Base-by-base conservation (phyloP, 352 stramenopile species). In the Phytopythium boreale region DNA sequence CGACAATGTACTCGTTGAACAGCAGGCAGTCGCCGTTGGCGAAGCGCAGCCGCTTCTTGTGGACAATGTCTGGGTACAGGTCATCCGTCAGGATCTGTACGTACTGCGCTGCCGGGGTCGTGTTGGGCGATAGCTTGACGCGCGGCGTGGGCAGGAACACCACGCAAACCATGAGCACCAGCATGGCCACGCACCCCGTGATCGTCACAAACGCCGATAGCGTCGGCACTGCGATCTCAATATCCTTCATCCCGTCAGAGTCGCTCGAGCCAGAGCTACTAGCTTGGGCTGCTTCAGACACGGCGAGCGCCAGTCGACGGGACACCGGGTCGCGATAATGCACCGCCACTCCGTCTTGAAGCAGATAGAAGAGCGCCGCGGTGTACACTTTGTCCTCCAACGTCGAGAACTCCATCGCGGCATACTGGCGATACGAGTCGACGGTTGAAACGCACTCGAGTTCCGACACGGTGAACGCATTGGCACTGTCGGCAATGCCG, bases 71-170 rank as follows among this genome's bases (percentile, higher is more conserved):
- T 0, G 82, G 82, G 44, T 90, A 90, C 63, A 85, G 60, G 58
- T 90, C 79, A 61, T 90, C 82, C 9, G 82, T 90, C 46, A 89
- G 70, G 50, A 90, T 87, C 63, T 88, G 75, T 27, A 90, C 77
- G 46, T 89, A 90, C 59, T 88, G 77, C 9, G 79, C 77, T 1
- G 77, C 82, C 11, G 79, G 76, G 5, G 82, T 90, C 46, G 79
- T 89, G 62, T 88, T 78, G 19, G 82, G 79, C 4, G 69, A 79
- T 39, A 88, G 59, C 46, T 83, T 82, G 20, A 88, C 79, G 24
- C 82, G 77, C 4, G 72, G 51, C 17, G 78, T 87, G 1, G 82
- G 82, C 17, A 84, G 46, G 36, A 74, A 69, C 61, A 90, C 75
- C 41, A 90, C 77, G 34, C 72, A 84, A 19, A 81, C n/a, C 63